These are phyloP conservation scores for Hamigera avellanea DNA, from an alignment of 495 filamentous ascomycete genomes.

Conservation along the genomic window DNA sequence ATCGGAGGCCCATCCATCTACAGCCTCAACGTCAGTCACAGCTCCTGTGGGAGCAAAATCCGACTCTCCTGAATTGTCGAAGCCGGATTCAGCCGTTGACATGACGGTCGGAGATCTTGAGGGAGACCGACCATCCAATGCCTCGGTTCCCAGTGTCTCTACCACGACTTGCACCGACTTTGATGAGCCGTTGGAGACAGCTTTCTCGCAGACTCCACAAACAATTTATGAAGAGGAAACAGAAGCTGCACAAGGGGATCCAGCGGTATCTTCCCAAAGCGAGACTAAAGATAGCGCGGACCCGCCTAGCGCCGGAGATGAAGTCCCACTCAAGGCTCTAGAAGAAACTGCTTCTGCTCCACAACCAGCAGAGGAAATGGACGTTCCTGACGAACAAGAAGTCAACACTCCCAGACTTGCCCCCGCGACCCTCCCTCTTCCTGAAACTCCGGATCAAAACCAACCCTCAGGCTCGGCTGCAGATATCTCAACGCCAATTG, in stretches of 20 bases:
- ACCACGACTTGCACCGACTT: neutral
- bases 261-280: conserved; percentile 12
- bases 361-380: conserved; percentile 9
- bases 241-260: conserved; percentile 11
- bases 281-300: conserved; percentile 23
- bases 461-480: conserved; percentile 8
- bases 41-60: conserved; percentile 1
- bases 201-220: conserved; percentile 8
- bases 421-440: conserved; percentile 10
- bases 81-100: conserved; percentile 14
- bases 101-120: conserved; percentile 9
- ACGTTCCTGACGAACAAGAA: conserved; percentile 8
- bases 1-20: no score
- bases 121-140: conserved; percentile 7
- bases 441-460: conserved; percentile 10
- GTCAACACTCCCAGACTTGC: conserved; percentile 5
- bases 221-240: conserved; percentile 19
- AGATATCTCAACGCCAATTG: conserved; percentile 8
- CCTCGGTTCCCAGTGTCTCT: conserved; percentile 7
- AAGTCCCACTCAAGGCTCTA: conserved; percentile 23
- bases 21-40: neutral
- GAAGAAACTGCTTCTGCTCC: conserved; percentile 19
- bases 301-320: conserved; percentile 22
- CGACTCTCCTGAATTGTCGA: conserved; percentile 3
- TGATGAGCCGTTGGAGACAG: neutral